A percentile compares a stretch with the other conserved stretches of the same genome.
Evolutionary conservation across 371 early-diverging fungal genomes (phyloP).

Genomic region (Nematocida ironsii): DNA sequence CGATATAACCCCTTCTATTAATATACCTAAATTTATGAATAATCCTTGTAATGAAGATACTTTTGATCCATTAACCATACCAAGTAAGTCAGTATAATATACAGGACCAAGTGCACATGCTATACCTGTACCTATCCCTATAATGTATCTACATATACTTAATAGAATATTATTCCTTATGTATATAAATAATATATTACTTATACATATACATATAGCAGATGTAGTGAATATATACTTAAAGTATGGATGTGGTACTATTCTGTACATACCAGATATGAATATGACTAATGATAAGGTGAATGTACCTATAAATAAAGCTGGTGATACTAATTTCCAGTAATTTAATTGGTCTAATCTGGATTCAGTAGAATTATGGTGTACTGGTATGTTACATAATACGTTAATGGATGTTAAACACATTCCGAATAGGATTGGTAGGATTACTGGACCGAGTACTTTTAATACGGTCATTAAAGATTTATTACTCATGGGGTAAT

Average conservation of each 20-base stretch:
- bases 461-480: not conserved
- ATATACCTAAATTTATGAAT: conserved; percentile 36
- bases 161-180: not conserved
- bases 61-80: not conserved
- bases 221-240: conserved; percentile 16
- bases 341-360: not conserved
- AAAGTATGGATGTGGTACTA: not conserved
- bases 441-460: conserved; percentile 6
- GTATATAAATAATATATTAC: not conserved
- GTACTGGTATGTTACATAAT: conserved; percentile 1
- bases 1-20: conserved; percentile 2
- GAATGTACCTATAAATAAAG: not conserved
- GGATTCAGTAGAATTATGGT: not conserved
- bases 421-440: conserved; percentile 55
- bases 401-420: not conserved
- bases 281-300: not conserved
- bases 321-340: not conserved
- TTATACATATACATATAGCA: not conserved
- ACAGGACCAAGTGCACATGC: conserved; percentile 33
- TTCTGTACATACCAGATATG: not conserved
- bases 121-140: conserved; percentile 37
- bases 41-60: conserved; percentile 21
- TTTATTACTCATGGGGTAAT: not conserved
- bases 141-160: not conserved
- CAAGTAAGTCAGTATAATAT: conserved; percentile 18